phyloP scores from a whole-genome alignment of 2,329 filamentous ascomycete genomes.

The Fusarium hostae region DNA sequence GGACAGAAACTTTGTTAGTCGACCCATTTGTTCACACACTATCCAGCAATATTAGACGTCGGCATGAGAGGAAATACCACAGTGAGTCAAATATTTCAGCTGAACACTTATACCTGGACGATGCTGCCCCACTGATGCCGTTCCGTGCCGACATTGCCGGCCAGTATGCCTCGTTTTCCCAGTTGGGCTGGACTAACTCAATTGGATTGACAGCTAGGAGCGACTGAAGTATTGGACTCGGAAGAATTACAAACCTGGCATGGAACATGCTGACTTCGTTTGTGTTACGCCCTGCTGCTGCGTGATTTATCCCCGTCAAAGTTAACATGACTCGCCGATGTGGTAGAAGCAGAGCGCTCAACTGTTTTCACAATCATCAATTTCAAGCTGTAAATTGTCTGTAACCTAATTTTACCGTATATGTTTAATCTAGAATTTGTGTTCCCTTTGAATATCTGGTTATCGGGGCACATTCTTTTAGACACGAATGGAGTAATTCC shows the following conservation, averaged over 20 bases:
- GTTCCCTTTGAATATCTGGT: accelerated
- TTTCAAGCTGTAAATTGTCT: no score
- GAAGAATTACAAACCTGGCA: neutral
- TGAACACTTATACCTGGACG: neutral
- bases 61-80: no score
- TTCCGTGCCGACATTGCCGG: conserved; percentile 2
- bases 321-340: neutral
- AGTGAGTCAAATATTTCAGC: neutral
- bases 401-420: neutral
- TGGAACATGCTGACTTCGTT: neutral
- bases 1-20: neutral
- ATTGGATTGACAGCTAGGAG: neutral
- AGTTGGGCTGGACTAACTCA: neutral
- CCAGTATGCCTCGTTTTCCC: neutral
- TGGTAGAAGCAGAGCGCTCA: accelerated
- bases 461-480: accelerated
- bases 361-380: neutral
- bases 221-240: neutral
- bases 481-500: neutral
- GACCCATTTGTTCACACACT: neutral
- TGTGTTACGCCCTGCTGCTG: neutral
- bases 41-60: no score
- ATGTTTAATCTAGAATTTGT: accelerated
- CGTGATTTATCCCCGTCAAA: neutral
- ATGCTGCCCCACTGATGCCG: neutral